These are phyloP conservation scores for Phycomyces blakesleeanus DNA, from an alignment of 192 early-diverging fungal genomes.

Conservation along the genomic window DNA sequence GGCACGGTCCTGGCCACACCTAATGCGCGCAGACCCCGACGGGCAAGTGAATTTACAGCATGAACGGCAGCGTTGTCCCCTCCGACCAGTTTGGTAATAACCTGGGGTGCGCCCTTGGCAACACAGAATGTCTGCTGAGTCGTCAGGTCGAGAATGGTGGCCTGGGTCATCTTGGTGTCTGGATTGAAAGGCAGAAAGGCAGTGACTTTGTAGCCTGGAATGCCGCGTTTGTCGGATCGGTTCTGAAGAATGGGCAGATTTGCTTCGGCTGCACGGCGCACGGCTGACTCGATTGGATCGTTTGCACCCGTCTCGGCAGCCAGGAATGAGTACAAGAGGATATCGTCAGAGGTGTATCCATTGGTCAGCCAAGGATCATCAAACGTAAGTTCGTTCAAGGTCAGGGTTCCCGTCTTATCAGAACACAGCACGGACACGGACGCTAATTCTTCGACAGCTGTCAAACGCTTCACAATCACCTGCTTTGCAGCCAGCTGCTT, in stretches of 20 bases:
- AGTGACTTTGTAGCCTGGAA: constrained; percentile 89
- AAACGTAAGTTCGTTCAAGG: constrained; percentile 90
- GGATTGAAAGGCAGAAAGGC: constrained; percentile 94
- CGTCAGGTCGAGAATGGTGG: constrained; percentile 77
- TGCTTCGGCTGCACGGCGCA: constrained; percentile 79
- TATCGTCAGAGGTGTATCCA: constrained; percentile 66
- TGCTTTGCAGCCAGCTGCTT: constrained; percentile 87
- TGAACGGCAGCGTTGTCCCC: constrained; percentile 66
- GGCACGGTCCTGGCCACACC: constrained; percentile 69
- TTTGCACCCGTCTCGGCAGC: constrained; percentile 87
- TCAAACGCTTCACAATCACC: constrained; percentile 94
- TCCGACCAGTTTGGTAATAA: constrained; percentile 69
- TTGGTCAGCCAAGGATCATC: constrained; percentile 79
- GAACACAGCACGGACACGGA: constrained; percentile 84
- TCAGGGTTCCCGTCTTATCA: constrained; percentile 90
- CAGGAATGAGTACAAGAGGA: constrained; percentile 77
- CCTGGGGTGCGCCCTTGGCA: constrained; percentile 88
- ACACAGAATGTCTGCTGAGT: constrained; percentile 71
- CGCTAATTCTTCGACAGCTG: constrained; percentile 92
- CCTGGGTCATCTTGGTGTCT: constrained; percentile 86
- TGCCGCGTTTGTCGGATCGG: constrained; percentile 44
- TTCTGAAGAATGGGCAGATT: constrained; percentile 63
- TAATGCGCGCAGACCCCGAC: constrained; percentile 84
- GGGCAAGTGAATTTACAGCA: constrained; percentile 73
- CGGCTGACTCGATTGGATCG: constrained; percentile 88